These are phyloP conservation scores for Styphnolobium japonicum DNA, from an alignment of 306 rosid species.

Conservation along the genomic window DNA sequence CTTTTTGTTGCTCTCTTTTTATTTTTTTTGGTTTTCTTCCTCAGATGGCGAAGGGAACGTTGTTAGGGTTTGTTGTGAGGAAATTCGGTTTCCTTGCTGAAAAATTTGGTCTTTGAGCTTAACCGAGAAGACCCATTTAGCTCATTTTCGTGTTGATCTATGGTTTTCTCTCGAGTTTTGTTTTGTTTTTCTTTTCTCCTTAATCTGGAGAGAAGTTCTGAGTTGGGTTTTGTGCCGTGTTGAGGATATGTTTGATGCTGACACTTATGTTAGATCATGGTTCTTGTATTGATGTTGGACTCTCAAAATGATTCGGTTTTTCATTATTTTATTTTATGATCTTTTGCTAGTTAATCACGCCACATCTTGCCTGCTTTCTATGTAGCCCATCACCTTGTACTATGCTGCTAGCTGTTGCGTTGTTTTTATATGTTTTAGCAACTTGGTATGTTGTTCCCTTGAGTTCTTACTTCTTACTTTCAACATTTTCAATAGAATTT, in stretches of 20 bases:
- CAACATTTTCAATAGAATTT: neutral
- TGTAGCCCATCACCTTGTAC: neutral
- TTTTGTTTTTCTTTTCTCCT: neutral
- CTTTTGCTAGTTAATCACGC: neutral
- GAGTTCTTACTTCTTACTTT: constrained; percentile 15
- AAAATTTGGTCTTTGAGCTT: constrained; percentile 16
- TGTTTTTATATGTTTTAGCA: constrained; percentile 1
- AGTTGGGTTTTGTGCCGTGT: constrained; percentile 13
- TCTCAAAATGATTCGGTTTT: neutral
- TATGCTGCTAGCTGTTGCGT: neutral
- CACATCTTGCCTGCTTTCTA: constrained; percentile 13
- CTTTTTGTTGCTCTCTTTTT: neutral
- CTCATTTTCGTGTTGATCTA: constrained; percentile 36
- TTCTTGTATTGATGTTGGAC: constrained; percentile 11
- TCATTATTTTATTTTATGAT: neutral
- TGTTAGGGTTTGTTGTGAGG: constrained; percentile 32
- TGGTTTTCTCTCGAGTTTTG: constrained; percentile 10
- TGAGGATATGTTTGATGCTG: constrained; percentile 27
- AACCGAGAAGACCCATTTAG: neutral
- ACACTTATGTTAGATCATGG: constrained; percentile 4
- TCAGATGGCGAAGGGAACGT: neutral
- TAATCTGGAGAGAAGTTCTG: constrained; percentile 9
- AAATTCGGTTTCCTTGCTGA: neutral
- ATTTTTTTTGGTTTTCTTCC: neutral
- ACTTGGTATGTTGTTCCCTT: neutral